These are phyloP conservation scores for Jamesozyma spencerorum DNA, from an alignment of 805 yeast genomes.

Conservation along the genomic window DNA sequence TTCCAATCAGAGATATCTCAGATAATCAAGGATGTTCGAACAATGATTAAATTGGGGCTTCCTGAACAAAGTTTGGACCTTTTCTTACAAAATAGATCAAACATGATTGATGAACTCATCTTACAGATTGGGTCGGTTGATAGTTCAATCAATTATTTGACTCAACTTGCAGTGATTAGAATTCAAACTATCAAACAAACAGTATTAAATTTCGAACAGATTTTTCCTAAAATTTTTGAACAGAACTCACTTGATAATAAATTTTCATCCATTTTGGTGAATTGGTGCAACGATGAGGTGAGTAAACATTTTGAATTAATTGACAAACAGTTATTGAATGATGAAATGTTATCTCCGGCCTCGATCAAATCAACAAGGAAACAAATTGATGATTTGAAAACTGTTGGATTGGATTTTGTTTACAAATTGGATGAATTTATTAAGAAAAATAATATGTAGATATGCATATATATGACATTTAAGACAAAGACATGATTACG, in stretches of 20 bases:
- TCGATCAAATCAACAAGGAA: conserved; percentile 48
- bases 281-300: conserved; percentile 66
- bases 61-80: conserved; percentile 41
- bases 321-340: conserved; percentile 58
- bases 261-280: conserved; percentile 52
- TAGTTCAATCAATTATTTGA: conserved; percentile 50
- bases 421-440: conserved; percentile 45
- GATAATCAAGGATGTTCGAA: conserved; percentile 21
- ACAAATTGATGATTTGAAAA: conserved; percentile 54
- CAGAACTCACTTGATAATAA: conserved; percentile 18
- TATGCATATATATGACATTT: conserved; percentile 1
- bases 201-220: conserved; percentile 41
- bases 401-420: conserved; percentile 65
- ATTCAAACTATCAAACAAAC: conserved; percentile 55
- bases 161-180: conserved; percentile 53
- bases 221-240: conserved; percentile 33
- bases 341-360: conserved; percentile 42
- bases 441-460: conserved; percentile 14
- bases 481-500: too few relatives aligned
- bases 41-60: conserved; percentile 34
- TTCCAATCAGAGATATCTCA: conserved; percentile 22
- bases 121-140: conserved; percentile 38
- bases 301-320: conserved; percentile 49
- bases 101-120: conserved; percentile 39
- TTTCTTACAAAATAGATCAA: conserved; percentile 40